These are phyloP conservation scores for Phytophthora citricola DNA, from an alignment of 352 stramenopile species.

Conservation along the genomic window DNA sequence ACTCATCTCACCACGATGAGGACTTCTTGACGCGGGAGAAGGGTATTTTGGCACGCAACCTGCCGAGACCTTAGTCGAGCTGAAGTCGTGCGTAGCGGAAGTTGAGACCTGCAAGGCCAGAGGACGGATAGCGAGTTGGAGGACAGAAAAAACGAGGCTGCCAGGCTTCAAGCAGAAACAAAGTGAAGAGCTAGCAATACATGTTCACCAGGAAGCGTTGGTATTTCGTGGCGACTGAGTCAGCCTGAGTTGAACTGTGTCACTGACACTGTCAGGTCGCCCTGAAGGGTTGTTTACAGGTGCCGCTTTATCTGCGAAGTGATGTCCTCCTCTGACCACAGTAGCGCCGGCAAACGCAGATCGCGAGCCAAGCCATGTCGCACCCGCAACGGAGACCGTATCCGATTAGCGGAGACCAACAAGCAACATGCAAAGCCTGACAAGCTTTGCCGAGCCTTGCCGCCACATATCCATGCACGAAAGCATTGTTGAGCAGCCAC, in stretches of 20 bases:
- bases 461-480: constrained; percentile 5
- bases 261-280: not conserved
- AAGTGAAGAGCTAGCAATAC: constrained; percentile 34
- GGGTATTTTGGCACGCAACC: constrained; percentile 15
- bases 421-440: not conserved
- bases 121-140: constrained; percentile 3
- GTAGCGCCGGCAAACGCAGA: constrained; percentile 11
- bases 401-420: not conserved
- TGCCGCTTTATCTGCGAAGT: constrained; percentile 3
- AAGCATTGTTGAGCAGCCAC: constrained; percentile 8
- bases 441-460: not conserved
- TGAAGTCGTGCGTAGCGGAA: not conserved
- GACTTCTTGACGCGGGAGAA: constrained; percentile 9
- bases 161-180: constrained; percentile 14
- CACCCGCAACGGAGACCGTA: not conserved
- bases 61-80: constrained; percentile 4
- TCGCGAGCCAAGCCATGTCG: constrained; percentile 12
- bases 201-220: constrained; percentile 22
- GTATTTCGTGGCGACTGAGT: constrained; percentile 26
- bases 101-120: constrained; percentile 4
- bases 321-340: constrained; percentile 10
- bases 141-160: constrained; percentile 1
- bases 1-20: constrained; percentile 23
- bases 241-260: constrained; percentile 5
- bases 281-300: constrained; percentile 8